A percentile compares a stretch with the other conserved stretches of the same genome.
These are phyloP conservation scores for Corchorus olitorius DNA, from an alignment of 345 rosid genomes.

Conservation along the genomic window DNA sequence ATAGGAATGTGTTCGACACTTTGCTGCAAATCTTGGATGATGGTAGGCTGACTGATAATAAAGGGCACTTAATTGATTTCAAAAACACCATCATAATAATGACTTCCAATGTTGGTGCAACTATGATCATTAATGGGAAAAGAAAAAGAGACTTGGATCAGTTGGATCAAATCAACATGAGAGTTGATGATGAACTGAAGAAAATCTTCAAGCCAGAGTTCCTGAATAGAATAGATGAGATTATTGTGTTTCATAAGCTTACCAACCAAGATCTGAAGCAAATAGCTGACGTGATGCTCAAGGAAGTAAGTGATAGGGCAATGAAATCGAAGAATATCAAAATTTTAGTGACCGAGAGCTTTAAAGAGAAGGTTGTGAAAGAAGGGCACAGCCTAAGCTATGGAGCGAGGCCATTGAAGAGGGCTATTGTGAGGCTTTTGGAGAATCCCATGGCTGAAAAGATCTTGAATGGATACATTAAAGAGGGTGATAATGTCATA, in stretches of 20 bases:
- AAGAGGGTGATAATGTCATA: neutral
- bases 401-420: constrained; percentile 17
- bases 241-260: neutral
- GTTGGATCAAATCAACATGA: neutral
- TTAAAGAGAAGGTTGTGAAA: neutral
- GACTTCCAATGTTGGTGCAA: neutral
- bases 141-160: neutral
- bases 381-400: constrained; percentile 1
- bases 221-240: constrained; percentile 7
- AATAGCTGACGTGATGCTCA: constrained; percentile 3
- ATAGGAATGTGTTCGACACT: neutral
- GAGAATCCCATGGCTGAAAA: neutral
- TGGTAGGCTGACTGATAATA: constrained; percentile 10
- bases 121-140: neutral
- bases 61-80: neutral
- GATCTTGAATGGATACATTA: neutral
- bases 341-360: neutral
- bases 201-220: constrained; percentile 9
- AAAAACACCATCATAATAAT: constrained; percentile 14
- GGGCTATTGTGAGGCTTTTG: constrained; percentile 3
- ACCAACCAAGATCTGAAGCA: neutral
- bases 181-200: neutral
- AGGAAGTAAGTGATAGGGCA: neutral
- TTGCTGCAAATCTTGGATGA: constrained; percentile 12
- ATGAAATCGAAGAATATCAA: neutral